Evolutionary conservation across 371 early-diverging fungal species (phyloP).

Genomic region (Mortierella sp.): DNA sequence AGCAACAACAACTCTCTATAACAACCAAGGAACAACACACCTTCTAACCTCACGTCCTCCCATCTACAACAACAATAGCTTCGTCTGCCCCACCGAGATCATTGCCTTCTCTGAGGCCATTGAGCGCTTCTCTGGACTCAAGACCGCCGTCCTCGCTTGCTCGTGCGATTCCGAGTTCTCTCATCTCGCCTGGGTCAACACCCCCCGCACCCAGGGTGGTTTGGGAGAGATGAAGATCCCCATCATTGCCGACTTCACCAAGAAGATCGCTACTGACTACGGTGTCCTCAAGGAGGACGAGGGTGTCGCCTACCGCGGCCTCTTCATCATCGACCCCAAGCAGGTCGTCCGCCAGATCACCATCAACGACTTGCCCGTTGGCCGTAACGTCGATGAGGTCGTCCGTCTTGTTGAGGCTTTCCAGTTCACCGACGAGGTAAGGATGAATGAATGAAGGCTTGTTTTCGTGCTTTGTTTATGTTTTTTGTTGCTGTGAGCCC

Average conservation of each 20-base stretch:
- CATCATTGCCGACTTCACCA: constrained; percentile 87
- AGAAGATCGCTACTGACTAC: constrained; percentile 87
- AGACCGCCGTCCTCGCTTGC: constrained; percentile 58
- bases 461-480: neutral
- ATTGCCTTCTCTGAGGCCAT: constrained; percentile 89
- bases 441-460: neutral
- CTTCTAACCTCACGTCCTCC: neutral
- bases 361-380: constrained; percentile 91
- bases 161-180: constrained; percentile 72
- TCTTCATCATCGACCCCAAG: constrained; percentile 96
- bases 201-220: constrained; percentile 90
- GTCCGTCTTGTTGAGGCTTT: constrained; percentile 96
- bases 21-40: neutral
- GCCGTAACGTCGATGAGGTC: constrained; percentile 95
- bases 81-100: constrained; percentile 95
- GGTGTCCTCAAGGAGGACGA: constrained; percentile 83
- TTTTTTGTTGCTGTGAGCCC: constrained; percentile 1
- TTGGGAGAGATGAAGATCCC: constrained; percentile 89
- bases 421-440: constrained; percentile 87
- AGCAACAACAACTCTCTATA: neutral
- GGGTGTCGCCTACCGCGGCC: constrained; percentile 73
- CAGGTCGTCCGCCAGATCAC: constrained; percentile 81
- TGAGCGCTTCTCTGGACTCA: constrained; percentile 79
- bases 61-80: constrained; percentile 52
- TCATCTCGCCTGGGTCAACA: constrained; percentile 83